phyloP scores from a whole-genome alignment of 2,329 filamentous ascomycete genomes.

The Claviceps africana region DNA sequence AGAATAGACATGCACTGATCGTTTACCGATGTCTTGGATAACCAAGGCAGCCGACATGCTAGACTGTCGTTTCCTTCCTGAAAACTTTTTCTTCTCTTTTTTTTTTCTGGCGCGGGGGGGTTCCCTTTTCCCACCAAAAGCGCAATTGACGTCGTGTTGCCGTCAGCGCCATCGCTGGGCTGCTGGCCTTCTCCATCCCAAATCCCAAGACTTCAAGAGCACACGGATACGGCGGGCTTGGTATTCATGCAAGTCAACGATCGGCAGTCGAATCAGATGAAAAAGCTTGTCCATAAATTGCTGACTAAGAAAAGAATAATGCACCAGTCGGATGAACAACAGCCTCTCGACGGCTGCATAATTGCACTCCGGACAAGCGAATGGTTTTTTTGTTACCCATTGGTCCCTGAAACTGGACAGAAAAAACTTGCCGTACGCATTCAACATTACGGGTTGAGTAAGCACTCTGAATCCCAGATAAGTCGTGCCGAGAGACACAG shows the following conservation, averaged over 20 bases:
- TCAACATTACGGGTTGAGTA: not conserved
- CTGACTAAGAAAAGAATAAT: not conserved
- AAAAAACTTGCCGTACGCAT: not conserved
- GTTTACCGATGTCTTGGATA: not conserved
- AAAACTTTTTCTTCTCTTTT: not conserved
- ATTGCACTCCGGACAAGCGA: not conserved
- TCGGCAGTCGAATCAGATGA: conserved; percentile 8
- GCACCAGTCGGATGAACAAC: not conserved
- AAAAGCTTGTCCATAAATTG: not conserved
- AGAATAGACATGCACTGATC: not conserved
- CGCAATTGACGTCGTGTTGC: not conserved
- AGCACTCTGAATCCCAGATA: not conserved
- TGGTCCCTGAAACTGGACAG: too few relatives aligned
- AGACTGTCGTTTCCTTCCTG: not conserved
- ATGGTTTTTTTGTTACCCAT: not conserved
- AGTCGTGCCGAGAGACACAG: not conserved
- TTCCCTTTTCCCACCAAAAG: not conserved
- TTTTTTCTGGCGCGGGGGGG: too few relatives aligned
- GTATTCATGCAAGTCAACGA: not conserved
- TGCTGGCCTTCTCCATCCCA: not conserved
- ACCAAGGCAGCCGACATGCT: not conserved
- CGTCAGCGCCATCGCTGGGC: not conserved
- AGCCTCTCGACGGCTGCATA: not conserved
- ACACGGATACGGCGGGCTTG: not conserved
- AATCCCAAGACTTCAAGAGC: not conserved